Evolutionary conservation across 768 basidiomycete genomes (phyloP).

Genomic region (Termitomyces sp.): DNA sequence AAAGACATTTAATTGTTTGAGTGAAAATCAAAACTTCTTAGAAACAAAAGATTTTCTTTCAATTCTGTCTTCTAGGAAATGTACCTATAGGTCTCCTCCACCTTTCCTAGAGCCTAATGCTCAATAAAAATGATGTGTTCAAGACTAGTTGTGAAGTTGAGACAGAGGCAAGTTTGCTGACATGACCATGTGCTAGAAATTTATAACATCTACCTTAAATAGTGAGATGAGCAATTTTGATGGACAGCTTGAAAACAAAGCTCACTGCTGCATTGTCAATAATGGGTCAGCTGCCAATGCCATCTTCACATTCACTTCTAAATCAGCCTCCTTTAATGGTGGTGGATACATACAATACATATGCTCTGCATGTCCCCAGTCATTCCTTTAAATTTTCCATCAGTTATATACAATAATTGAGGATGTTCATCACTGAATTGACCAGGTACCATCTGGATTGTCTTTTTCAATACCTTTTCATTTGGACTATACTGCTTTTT

Average conservation of each 20-base stretch:
- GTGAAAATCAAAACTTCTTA: no score
- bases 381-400: conserved; percentile 39
- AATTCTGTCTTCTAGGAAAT: no score
- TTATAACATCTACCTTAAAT: no score
- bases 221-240: neutral
- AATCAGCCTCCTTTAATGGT: conserved; percentile 7
- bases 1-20: no score
- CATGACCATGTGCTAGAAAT: no score
- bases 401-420: conserved; percentile 1
- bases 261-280: conserved; percentile 4
- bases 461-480: conserved; percentile 3
- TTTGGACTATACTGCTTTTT: neutral
- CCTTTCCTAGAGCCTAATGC: no score
- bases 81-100: no score
- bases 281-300: conserved; percentile 2
- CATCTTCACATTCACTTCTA: conserved; percentile 4
- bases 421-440: neutral
- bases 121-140: no score
- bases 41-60: no score
- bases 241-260: neutral
- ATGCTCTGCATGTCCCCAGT: conserved; percentile 13
- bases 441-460: conserved; percentile 1
- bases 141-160: no score
- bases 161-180: no score
- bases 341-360: conserved; percentile 4